phyloP scores from a whole-genome alignment of 768 basidiomycete species.

The Tylopilus plumbeoviolaceoides region DNA sequence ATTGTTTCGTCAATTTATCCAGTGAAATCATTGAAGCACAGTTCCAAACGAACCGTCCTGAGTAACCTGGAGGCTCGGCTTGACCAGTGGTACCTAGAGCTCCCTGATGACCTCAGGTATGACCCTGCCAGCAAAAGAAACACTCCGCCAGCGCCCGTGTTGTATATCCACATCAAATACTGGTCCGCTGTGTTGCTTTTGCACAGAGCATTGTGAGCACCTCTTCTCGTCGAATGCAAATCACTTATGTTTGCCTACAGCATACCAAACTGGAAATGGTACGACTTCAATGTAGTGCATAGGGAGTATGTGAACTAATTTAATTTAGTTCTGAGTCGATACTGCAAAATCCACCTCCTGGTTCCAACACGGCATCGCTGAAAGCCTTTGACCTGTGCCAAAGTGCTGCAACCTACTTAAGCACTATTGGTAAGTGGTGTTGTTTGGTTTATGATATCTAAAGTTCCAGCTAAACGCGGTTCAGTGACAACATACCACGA shows the following conservation, averaged over 20 bases:
- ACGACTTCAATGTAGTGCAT: constrained; percentile 2
- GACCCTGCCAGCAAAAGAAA: constrained; percentile 51
- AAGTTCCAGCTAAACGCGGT: neutral
- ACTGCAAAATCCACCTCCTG: constrained; percentile 37
- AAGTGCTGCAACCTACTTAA: constrained; percentile 67
- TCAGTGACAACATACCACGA: constrained; percentile 55
- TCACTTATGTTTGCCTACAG: constrained; percentile 33
- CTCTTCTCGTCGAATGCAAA: neutral
- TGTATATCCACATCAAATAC: constrained; percentile 70
- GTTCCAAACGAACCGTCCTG: constrained; percentile 46
- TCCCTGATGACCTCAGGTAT: constrained; percentile 61
- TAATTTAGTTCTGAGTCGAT: constrained; percentile 39
- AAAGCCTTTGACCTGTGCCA: constrained; percentile 76
- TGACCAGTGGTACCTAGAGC: constrained; percentile 69
- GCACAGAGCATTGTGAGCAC: constrained; percentile 74
- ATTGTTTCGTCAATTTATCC: constrained; percentile 71
- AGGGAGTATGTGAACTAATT: neutral
- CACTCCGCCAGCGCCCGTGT: constrained; percentile 53
- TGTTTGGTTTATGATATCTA: neutral
- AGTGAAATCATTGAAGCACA: constrained; percentile 46
- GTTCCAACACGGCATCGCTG: constrained; percentile 43
- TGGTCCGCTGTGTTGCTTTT: constrained; percentile 72
- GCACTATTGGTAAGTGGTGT: constrained; percentile 50
- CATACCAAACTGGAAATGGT: constrained; percentile 74
- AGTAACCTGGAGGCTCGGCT: constrained; percentile 59